Percentiles rank a stretch among this genome's conserved stretches.
phyloP scores from a whole-genome alignment of 768 basidiomycete genomes.

The Dictyophora rubrovolvata region DNA sequence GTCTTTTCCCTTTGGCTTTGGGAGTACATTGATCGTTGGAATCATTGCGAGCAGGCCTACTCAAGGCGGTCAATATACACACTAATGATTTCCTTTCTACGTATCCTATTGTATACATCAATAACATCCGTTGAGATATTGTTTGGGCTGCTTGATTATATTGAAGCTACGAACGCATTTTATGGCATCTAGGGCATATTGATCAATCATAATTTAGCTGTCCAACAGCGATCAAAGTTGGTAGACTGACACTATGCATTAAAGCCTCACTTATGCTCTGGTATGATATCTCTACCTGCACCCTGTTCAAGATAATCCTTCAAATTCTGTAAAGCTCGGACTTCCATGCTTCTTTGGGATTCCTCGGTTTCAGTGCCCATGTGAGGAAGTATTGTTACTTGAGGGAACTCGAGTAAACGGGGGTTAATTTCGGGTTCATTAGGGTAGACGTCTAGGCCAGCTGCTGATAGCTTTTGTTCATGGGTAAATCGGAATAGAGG shows the following conservation, averaged over 20 bases:
- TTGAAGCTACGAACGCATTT: not conserved
- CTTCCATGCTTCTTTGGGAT: slow-evolving; percentile 72
- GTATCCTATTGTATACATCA: no score
- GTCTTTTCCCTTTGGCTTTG: not conserved
- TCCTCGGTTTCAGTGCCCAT: slow-evolving; percentile 87
- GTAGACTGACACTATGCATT: not conserved
- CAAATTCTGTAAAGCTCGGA: slow-evolving; percentile 72
- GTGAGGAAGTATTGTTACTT: slow-evolving; percentile 81
- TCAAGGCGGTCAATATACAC: not conserved
- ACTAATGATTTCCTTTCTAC: not conserved
- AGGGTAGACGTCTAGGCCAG: slow-evolving; percentile 81
- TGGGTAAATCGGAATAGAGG: not conserved
- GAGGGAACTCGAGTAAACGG: slow-evolving; percentile 67
- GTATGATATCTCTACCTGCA: slow-evolving; percentile 55
- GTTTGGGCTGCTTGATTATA: no score
- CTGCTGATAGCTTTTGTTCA: slow-evolving; percentile 50
- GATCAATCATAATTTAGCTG: not conserved
- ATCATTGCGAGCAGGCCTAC: not conserved
- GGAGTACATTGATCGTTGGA: not conserved
- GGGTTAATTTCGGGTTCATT: slow-evolving; percentile 77
- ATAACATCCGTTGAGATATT: no score
- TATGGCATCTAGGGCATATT: not conserved
- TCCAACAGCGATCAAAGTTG: not conserved
- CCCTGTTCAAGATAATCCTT: slow-evolving; percentile 58
- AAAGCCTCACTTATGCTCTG: slow-evolving; percentile 29